These are phyloP conservation scores for Symbiodinium pilosum DNA, from an alignment of 73 alveolate genomes.

Conservation along the genomic window DNA sequence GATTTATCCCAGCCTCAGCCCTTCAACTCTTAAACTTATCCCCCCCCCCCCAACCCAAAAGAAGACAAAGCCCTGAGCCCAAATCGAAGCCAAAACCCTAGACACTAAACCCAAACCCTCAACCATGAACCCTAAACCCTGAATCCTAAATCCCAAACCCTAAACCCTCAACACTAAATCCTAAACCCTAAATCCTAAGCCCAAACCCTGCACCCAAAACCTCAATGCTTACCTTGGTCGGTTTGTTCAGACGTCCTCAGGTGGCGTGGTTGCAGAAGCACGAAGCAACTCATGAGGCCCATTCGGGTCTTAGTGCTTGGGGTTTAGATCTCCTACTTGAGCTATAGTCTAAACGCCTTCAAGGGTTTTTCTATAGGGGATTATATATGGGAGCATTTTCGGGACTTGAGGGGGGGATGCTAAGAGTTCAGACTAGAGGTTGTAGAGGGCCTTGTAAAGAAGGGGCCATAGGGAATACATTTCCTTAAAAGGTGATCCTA, in stretches of 20 bases:
- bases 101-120: not conserved
- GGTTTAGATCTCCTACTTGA: too few species aligned
- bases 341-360: too few species aligned
- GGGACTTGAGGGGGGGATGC: not conserved
- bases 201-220: not conserved
- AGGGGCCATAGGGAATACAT: too few species aligned
- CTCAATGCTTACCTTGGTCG: too few species aligned
- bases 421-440: not conserved
- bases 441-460: too few species aligned
- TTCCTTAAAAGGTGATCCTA: too few species aligned
- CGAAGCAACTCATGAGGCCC: not conserved
- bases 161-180: not conserved
- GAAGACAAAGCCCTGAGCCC: not conserved
- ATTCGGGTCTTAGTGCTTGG: too few species aligned
- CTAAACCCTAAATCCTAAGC: not conserved
- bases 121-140: not conserved
- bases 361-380: too few species aligned
- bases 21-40: not conserved
- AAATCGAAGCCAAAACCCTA: not conserved
- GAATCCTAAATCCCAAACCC: not conserved
- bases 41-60: not conserved
- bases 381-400: too few species aligned
- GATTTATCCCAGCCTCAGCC: too few species aligned
- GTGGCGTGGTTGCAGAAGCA: not conserved
- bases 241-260: not conserved